phyloP scores from a whole-genome alignment of 257 asterid species.

The Eucommia ulmoides region DNA sequence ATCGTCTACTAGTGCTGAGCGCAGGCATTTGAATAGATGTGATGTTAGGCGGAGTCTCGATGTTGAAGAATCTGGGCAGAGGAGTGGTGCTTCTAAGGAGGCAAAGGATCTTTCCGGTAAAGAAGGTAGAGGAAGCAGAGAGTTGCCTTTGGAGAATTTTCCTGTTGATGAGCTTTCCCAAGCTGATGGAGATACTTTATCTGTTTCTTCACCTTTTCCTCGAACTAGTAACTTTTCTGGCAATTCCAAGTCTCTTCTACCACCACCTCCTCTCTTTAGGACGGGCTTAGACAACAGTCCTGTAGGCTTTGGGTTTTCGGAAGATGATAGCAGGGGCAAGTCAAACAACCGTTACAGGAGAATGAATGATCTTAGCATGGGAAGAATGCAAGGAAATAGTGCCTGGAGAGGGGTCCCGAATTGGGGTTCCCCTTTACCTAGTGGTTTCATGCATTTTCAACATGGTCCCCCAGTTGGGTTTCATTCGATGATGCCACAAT shows the following conservation, averaged over 20 bases:
- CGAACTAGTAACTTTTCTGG: constrained; percentile 49
- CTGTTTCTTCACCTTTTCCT: constrained; percentile 70
- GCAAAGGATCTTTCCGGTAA: constrained; percentile 39
- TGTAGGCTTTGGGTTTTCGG: constrained; percentile 40
- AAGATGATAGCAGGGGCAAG: constrained; percentile 72
- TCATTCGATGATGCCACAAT: constrained; percentile 77
- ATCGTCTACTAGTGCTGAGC: constrained; percentile 38
- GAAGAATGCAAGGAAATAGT: constrained; percentile 69
- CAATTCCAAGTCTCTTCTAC: constrained; percentile 44
- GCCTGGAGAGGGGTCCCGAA: constrained; percentile 85
- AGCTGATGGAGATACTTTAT: constrained; percentile 49
- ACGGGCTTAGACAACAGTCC: constrained; percentile 51
- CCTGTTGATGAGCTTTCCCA: constrained; percentile 59
- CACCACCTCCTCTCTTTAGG: constrained; percentile 55
- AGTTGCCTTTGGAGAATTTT: constrained; percentile 28
- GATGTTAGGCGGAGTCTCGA: constrained; percentile 58
- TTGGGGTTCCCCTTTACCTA: constrained; percentile 89
- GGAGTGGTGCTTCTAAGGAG: constrained; percentile 68
- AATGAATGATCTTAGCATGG: constrained; percentile 57
- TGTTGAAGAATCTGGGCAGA: constrained; percentile 60
- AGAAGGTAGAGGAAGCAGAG: constrained; percentile 62
- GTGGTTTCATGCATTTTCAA: constrained; percentile 89
- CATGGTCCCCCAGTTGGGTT: constrained; percentile 72
- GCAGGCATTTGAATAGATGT: constrained; percentile 46
- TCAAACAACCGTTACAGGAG: constrained; percentile 65